Base-by-base conservation (phyloP, 306 rosid genomes). In the Trifolium repens region DNA sequence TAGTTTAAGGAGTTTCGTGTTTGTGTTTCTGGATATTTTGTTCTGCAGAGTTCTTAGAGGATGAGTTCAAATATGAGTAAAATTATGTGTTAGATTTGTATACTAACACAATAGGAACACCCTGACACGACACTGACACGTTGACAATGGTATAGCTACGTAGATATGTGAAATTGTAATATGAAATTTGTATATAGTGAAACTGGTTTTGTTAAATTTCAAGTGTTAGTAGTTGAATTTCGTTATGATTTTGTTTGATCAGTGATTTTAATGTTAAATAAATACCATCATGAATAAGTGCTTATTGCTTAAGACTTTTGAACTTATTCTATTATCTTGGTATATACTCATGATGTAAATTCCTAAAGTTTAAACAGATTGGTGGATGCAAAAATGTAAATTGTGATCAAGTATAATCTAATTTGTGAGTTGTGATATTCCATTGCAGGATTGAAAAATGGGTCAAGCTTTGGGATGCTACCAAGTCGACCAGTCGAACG, bases 401-500 rank as follows among this genome's bases (percentile, higher is more conserved):
- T 59, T 62, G 58, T 50, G 22, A 44, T 61, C 0, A 30, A 9
- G 15, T 22, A 50, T 63, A 3, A 27, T 82, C 12, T 76, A 46
- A 26, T 39, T 78, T 34, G 40, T 54, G 74, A 66, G 68, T 72
- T 7, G 40, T 67, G 74, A 8, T 57, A 69, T 24, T 73, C 22
- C 68, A 39, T 17, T 78, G 75, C 78, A 80, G 87, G 75, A 46
- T 44, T 85, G 78, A 73, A 90, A 54, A 35, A 91, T 85, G 93
- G 96, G 91, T 79, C 90, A 89, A 84, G 79, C 77, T 11, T 3
- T 84, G 0, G 88, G 96, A 75, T 91, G 96, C 50, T 30, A 77
- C 70, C 88, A 67, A 74, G 94, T 91, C 19, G 85, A 87, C 0
- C 94, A 89, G 72, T 91, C 94, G n/a, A 82, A 75, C 46, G 94